Conservation (phyloP, 2,329 filamentous ascomycete species). For the Tricladium varicosporioides region DNA sequence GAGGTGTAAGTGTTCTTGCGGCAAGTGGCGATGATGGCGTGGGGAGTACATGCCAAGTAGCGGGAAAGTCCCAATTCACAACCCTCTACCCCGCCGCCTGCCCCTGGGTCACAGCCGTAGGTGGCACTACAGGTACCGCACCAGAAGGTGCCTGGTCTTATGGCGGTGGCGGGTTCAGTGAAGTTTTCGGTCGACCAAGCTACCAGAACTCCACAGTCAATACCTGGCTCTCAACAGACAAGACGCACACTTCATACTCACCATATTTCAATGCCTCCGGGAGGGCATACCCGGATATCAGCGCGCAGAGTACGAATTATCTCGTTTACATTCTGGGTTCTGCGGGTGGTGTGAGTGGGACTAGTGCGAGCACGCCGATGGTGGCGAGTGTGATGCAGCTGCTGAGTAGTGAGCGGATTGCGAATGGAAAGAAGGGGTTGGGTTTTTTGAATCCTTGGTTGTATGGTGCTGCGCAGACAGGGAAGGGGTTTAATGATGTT, state of each 20-base stretch:
- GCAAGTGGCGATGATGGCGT: slow-evolving; percentile 49
- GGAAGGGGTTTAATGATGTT: slow-evolving; percentile 42
- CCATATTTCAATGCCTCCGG: slow-evolving; percentile 47
- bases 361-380: slow-evolving; percentile 54
- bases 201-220: slow-evolving; percentile 42
- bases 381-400: slow-evolving; percentile 58
- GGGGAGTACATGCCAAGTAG: slow-evolving; percentile 30
- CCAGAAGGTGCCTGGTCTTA: slow-evolving; percentile 29
- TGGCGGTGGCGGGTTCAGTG: slow-evolving; percentile 42
- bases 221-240: slow-evolving; percentile 46
- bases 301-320: slow-evolving; percentile 58
- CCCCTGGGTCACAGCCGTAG: slow-evolving; percentile 50
- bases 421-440: slow-evolving; percentile 44
- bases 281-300: slow-evolving; percentile 51
- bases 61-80: slow-evolving; percentile 44
- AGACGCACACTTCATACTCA: slow-evolving; percentile 42
- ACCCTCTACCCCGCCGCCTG: slow-evolving; percentile 49
- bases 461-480: slow-evolving; percentile 32
- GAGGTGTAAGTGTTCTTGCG: slow-evolving; percentile 47
- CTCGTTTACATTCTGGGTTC: slow-evolving; percentile 36
- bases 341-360: slow-evolving; percentile 44
- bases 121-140: slow-evolving; percentile 32
- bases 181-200: slow-evolving; percentile 40
- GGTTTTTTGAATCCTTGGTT: slow-evolving; percentile 47
- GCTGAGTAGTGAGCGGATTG: slow-evolving; percentile 59